Percentiles rank a stretch among this genome's conserved stretches.
These are phyloP conservation scores for Neocucurbitaria cava DNA, from an alignment of 2,329 filamentous ascomycete species.

Conservation along the genomic window DNA sequence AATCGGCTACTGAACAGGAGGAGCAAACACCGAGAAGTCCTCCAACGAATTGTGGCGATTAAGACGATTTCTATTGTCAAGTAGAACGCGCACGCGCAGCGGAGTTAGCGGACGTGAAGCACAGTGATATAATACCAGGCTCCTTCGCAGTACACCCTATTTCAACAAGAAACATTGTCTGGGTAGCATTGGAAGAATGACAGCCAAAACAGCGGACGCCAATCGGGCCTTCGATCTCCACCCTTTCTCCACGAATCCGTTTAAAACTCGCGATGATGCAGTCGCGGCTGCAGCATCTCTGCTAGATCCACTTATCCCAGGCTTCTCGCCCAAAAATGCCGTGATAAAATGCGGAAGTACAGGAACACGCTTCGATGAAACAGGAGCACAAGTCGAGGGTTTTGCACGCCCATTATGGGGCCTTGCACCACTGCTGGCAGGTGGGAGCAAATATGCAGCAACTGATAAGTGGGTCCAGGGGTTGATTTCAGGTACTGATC, in stretches of 20 bases:
- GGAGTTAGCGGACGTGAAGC: conserved; percentile 4
- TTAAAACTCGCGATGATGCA: conserved; percentile 51
- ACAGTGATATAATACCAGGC: background rate
- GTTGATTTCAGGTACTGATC: conserved; percentile 74
- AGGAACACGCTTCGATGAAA: conserved; percentile 78
- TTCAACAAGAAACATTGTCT: conserved; percentile 4
- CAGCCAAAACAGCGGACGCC: conserved; percentile 44
- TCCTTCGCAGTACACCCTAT: background rate
- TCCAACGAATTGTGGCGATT: background rate
- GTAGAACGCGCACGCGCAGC: conserved; percentile 7
- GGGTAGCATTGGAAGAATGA: conserved; percentile 22
- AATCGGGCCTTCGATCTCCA: conserved; percentile 53
- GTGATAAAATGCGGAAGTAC: conserved; percentile 73
- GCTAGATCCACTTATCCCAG: conserved; percentile 73
- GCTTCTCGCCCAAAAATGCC: conserved; percentile 72
- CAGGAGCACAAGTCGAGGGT: conserved; percentile 78
- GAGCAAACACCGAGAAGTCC: background rate
- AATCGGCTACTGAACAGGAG: conserved; percentile 8
- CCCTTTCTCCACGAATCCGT: conserved; percentile 52
- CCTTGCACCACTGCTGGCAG: conserved; percentile 72
- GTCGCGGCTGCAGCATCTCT: conserved; percentile 57
- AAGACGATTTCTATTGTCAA: conserved; percentile 1
- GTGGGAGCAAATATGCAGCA: conserved; percentile 69
- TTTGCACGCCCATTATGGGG: conserved; percentile 79
- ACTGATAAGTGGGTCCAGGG: conserved; percentile 73